A percentile compares a stretch with the other conserved stretches of the same genome.
phyloP scores from a whole-genome alignment of 2,329 filamentous ascomycete genomes.

The Claviceps monticola region DNA sequence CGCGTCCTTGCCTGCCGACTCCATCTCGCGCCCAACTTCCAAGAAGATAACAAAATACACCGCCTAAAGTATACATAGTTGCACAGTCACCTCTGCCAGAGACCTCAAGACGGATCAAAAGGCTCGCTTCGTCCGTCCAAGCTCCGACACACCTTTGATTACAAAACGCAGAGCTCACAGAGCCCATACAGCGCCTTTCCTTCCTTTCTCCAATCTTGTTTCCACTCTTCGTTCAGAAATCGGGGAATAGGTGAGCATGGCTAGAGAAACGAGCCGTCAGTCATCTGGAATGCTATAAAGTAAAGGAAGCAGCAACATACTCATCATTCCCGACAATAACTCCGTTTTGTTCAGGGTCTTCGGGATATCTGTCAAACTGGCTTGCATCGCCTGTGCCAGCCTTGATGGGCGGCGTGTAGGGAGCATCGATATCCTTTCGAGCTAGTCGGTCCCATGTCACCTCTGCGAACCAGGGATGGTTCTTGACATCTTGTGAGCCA shows the following conservation, averaged over 20 bases:
- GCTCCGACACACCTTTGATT: background rate
- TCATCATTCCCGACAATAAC: conserved; percentile 57
- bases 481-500: conserved; percentile 84
- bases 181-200: background rate
- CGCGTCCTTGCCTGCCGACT: background rate
- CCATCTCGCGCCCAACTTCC: background rate
- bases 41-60: background rate
- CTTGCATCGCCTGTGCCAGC: conserved; percentile 90
- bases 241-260: conserved; percentile 60
- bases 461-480: conserved; percentile 90
- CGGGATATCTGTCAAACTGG: conserved; percentile 95
- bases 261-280: conserved; percentile 24
- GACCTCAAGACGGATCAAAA: background rate
- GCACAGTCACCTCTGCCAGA: background rate
- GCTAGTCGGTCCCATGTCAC: conserved; percentile 93
- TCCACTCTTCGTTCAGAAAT: conserved; percentile 40
- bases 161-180: background rate
- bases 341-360: conserved; percentile 91
- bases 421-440: conserved; percentile 94
- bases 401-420: conserved; percentile 91
- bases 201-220: background rate
- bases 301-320: conserved; percentile 39
- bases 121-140: background rate
- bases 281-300: background rate
- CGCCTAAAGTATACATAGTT: background rate